Evolutionary conservation across 176 grass and related monocot species (phyloP), one percentile per base, ranked within the genome.

Genomic region (Triticum timopheevii): DNA sequence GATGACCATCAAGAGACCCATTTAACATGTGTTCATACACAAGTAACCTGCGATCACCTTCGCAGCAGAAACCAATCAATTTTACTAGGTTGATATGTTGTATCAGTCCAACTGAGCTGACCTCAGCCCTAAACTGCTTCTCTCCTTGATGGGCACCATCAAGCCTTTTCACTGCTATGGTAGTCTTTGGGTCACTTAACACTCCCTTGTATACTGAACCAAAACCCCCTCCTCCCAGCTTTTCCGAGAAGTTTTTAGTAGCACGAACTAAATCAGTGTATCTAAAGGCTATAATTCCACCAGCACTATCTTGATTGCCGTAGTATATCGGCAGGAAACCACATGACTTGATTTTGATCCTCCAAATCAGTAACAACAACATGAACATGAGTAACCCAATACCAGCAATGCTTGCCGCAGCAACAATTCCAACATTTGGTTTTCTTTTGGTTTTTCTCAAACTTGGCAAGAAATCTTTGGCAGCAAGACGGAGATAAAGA

Each of bases 11-110:
- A 72, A 72, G 69, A 10, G 69, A 72, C 36, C 69, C 69, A 72
- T 72, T 72, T 13, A 35, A 68, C 16, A 68, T 35, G 30, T 68
- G 30, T 35, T 68, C 65, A 68, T 68, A 68, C 28, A 68, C 65
- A 68, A 68, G 65, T 35, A 68, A 68, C 25, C 30, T 72, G 36
- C 42, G 69, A 72, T 72, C 69, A 40, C 69, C 69, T 72, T 72
- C 35, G 20, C 35, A 72, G 9, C 36, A 40, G 36, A 72, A 72
- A 72, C 69, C 35, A 72, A 72, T 72, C 36, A 72, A 13, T 22
- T 40, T 72, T 5, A 72, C 69, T 40, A 71, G 68, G 10, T 71
- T 39, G 9, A 71, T 22, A 71, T 71, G 68, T 71, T 71, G 34
- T 20, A 71, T n/a, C 34, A 67, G 13, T 33, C 65, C 65, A 67